Conservation (phyloP, 2,329 filamentous ascomycete species). For the Fusarium goolgardi region DNA sequence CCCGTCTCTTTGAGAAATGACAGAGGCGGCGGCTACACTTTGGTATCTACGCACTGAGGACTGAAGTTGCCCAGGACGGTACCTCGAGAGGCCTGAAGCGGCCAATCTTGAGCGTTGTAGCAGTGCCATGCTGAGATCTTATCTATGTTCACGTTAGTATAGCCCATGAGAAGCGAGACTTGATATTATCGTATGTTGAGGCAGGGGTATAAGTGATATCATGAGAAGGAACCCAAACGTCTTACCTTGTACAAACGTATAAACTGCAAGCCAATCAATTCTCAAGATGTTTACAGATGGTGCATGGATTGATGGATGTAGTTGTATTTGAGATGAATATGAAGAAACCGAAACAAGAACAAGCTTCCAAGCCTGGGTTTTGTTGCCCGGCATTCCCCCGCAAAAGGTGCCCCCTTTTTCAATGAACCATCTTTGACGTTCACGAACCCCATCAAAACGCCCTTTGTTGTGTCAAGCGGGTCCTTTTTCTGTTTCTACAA, state of each 20-base stretch:
- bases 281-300: background rate
- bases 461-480: constrained; percentile 35
- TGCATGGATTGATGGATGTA: background rate
- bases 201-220: constrained; percentile 12
- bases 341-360: constrained; percentile 16
- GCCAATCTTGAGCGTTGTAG: constrained; percentile 45
- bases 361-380: constrained; percentile 31
- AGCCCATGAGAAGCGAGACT: too few relatives aligned
- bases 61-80: constrained; percentile 22
- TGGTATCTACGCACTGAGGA: constrained; percentile 39
- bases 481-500: constrained; percentile 9
- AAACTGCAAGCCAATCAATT: constrained; percentile 4
- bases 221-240: background rate
- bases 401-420: background rate
- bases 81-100: constrained; percentile 41
- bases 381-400: constrained; percentile 25
- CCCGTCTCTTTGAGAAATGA: constrained; percentile 20
- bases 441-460: constrained; percentile 18
- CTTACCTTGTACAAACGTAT: constrained; percentile 1
- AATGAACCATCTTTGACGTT: background rate
- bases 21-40: constrained; percentile 23
- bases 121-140: constrained; percentile 39
- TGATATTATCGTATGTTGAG: too few relatives aligned
- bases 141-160: constrained; percentile 30
- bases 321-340: background rate